Evolutionary conservation across 768 basidiomycete species (phyloP).

Genomic region (Clavulina sp.): DNA sequence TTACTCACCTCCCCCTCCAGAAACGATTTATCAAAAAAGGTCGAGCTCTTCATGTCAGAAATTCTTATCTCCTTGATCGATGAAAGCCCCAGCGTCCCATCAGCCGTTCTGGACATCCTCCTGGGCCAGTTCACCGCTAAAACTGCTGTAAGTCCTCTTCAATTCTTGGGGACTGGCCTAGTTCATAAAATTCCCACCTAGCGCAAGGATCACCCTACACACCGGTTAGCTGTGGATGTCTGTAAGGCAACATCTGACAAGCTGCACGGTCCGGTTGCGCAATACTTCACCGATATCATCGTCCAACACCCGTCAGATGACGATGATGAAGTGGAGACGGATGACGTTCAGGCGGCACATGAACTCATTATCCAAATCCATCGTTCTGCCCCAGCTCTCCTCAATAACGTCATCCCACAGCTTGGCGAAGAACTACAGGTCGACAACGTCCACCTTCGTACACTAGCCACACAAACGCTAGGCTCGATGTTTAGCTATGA

Average conservation of each 20-base stretch:
- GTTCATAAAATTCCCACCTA: conserved; percentile 14
- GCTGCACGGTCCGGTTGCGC: conserved; percentile 39
- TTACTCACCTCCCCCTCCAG: conserved; percentile 21
- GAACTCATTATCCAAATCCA: conserved; percentile 71
- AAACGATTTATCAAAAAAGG: conserved; percentile 53
- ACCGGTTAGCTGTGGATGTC: conserved; percentile 68
- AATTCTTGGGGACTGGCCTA: conserved; percentile 4
- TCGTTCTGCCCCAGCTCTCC: conserved; percentile 56
- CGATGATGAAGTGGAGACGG: conserved; percentile 20
- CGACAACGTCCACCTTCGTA: conserved; percentile 49
- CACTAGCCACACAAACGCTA: conserved; percentile 69
- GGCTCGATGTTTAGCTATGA: conserved; percentile 84
- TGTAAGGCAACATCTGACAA: conserved; percentile 73
- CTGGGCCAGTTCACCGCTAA: conserved; percentile 72
- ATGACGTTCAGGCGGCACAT: conserved; percentile 59
- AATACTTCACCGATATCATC: conserved; percentile 84
- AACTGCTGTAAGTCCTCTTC: conserved; percentile 35
- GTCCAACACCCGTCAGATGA: conserved; percentile 30
- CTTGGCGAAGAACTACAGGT: conserved; percentile 79
- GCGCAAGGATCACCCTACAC: conserved; percentile 57
- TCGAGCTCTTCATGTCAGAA: conserved; percentile 73
- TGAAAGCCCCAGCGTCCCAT: conserved; percentile 61
- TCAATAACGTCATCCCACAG: conserved; percentile 83
- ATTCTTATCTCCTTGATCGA: conserved; percentile 82
- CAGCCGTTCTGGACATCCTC: conserved; percentile 59